These are phyloP conservation scores for Francoa sonchifolia DNA, from an alignment of 441 rosid genomes.

Conservation along the genomic window DNA sequence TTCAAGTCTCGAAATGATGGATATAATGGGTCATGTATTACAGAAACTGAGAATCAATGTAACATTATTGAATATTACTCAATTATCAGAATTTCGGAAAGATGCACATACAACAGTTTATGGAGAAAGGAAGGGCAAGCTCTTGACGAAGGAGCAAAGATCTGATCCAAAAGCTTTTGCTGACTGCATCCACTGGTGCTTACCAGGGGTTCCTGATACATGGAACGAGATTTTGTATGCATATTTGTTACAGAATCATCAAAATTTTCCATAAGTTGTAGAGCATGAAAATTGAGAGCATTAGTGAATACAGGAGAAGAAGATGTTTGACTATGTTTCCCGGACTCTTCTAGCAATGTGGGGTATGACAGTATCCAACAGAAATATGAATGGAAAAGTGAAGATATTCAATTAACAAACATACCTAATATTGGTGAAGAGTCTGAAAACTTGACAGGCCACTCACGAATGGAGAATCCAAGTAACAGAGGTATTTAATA, in stretches of 20 bases:
- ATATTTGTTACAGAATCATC: slow-evolving; percentile 42
- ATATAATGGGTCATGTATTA: slow-evolving; percentile 33
- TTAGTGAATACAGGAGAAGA: no score
- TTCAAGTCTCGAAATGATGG: slow-evolving; percentile 67
- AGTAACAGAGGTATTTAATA: no score
- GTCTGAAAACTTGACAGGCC: no score
- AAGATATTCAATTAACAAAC: no score
- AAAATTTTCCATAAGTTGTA: slow-evolving; percentile 22
- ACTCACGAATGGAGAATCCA: no score
- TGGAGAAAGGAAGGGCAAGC: slow-evolving; percentile 69
- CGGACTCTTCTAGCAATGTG: no score
- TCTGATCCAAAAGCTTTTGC: slow-evolving; percentile 56
- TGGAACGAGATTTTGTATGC: slow-evolving; percentile 85
- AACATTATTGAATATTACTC: slow-evolving; percentile 62
- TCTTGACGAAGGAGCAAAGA: slow-evolving; percentile 60
- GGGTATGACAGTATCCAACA: no score
- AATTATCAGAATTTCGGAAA: slow-evolving; percentile 71
- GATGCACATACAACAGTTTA: slow-evolving; percentile 75
- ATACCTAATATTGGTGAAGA: no score
- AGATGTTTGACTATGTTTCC: no score
- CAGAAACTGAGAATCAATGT: slow-evolving; percentile 32
- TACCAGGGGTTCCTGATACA: slow-evolving; percentile 86
- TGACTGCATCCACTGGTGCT: slow-evolving; percentile 95
- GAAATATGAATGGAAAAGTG: no score
- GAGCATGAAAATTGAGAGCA: no score